Evolutionary conservation across 2,329 filamentous ascomycete species (phyloP).

Genomic region (Botrytis paeoniae): DNA sequence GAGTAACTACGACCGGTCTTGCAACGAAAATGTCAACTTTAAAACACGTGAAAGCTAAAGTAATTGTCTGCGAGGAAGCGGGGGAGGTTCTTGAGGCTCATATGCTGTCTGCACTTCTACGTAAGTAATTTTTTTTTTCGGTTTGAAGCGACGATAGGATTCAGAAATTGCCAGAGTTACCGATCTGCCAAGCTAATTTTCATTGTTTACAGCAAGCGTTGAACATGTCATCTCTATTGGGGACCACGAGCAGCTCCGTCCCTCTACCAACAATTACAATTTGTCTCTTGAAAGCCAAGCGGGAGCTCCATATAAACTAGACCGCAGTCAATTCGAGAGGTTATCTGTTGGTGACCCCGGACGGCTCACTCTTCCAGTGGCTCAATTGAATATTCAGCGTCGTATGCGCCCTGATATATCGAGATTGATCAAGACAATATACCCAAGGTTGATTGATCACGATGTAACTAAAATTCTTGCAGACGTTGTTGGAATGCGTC

Average conservation of each 20-base stretch:
- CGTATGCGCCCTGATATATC: slow-evolving; percentile 36
- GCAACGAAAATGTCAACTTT: slow-evolving; percentile 46
- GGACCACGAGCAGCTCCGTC: slow-evolving; percentile 45
- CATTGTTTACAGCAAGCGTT: slow-evolving; percentile 34
- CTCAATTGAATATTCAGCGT: slow-evolving; percentile 33
- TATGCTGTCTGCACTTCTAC: slow-evolving; percentile 38
- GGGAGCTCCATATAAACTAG: slow-evolving; percentile 30
- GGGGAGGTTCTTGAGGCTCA: slow-evolving; percentile 45
- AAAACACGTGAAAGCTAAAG: slow-evolving; percentile 41
- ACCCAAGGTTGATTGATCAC: slow-evolving; percentile 32
- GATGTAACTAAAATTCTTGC: slow-evolving; percentile 23
- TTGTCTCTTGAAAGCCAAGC: slow-evolving; percentile 36
- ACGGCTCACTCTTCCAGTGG: slow-evolving; percentile 27
- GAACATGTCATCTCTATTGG: slow-evolving; percentile 46
- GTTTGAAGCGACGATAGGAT: no score
- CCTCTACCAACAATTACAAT: slow-evolving; percentile 32
- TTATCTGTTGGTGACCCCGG: slow-evolving; percentile 26
- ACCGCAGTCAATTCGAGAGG: slow-evolving; percentile 35
- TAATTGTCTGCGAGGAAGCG: slow-evolving; percentile 45
- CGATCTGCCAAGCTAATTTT: neutral
- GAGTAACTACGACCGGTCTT: slow-evolving; percentile 52
- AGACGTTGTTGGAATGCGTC: slow-evolving; percentile 32
- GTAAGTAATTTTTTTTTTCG: slow-evolving; percentile 16
- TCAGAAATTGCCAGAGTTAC: slow-evolving; percentile 29
- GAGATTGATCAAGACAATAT: slow-evolving; percentile 29